Conservation (phyloP, 2,329 filamentous ascomycete genomes). For the Didymella pinodella region DNA sequence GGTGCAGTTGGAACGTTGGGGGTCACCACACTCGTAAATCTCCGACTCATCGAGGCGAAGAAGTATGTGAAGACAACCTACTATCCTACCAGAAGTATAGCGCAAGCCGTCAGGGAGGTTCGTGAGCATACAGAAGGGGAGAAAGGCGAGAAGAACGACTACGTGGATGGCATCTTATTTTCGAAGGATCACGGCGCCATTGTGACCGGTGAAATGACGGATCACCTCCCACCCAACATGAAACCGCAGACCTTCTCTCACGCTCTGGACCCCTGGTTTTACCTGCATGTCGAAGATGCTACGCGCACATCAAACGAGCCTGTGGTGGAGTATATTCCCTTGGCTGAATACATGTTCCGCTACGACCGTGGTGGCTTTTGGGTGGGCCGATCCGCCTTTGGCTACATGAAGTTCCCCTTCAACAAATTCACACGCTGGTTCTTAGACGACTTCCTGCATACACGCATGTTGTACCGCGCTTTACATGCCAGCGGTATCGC, state of each 20-base stretch:
- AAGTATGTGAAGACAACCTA: slow-evolving; percentile 61
- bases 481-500: slow-evolving; percentile 68
- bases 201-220: slow-evolving; percentile 55
- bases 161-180: slow-evolving; percentile 61
- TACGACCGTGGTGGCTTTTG: slow-evolving; percentile 76
- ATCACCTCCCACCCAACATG: slow-evolving; percentile 41
- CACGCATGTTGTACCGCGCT: slow-evolving; percentile 71
- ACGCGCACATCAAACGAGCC: slow-evolving; percentile 43
- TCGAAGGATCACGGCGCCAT: slow-evolving; percentile 54
- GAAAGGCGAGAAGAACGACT: slow-evolving; percentile 51
- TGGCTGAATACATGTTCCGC: slow-evolving; percentile 73
- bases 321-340: slow-evolving; percentile 64
- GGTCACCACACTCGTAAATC: slow-evolving; percentile 66
- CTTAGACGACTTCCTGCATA: slow-evolving; percentile 70
- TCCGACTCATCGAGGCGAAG: slow-evolving; percentile 57
- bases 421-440: slow-evolving; percentile 68
- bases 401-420: slow-evolving; percentile 71
- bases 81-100: slow-evolving; percentile 52
- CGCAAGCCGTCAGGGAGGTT: slow-evolving; percentile 54
- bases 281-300: slow-evolving; percentile 56
- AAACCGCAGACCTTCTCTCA: slow-evolving; percentile 52
- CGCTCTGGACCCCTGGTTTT: slow-evolving; percentile 61
- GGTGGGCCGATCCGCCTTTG: slow-evolving; percentile 69
- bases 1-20: slow-evolving; percentile 73
- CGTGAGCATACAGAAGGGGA: slow-evolving; percentile 49